Conservation (phyloP, 2,329 filamentous ascomycete genomes). For the Phaeophleospora eucalypticola region DNA sequence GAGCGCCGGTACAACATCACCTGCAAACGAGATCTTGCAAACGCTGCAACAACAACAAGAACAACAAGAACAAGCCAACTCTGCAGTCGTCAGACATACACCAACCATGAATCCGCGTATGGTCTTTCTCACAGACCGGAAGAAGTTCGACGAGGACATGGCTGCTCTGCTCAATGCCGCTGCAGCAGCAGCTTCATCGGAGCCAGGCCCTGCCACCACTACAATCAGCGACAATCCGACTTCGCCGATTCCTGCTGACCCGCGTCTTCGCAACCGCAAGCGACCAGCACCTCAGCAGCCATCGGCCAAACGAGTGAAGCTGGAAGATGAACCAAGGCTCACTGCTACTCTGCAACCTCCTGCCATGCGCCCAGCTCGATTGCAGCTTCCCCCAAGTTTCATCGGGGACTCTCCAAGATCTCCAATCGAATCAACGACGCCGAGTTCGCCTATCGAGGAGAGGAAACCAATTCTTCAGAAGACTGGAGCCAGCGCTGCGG, state of each 20-base stretch:
- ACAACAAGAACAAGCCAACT: neutral
- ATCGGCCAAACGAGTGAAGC: neutral
- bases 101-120: constrained; percentile 10
- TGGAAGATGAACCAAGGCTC: no score
- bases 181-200: constrained; percentile 7
- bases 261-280: constrained; percentile 4
- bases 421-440: neutral
- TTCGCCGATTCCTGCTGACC: constrained; percentile 8
- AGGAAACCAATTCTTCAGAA: neutral
- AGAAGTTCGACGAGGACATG: constrained; percentile 13
- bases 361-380: no score
- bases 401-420: neutral
- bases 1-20: neutral
- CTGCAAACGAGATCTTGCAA: constrained; percentile 1
- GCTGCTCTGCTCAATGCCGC: constrained; percentile 11
- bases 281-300: neutral
- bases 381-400: no score
- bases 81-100: neutral
- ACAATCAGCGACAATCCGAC: constrained; percentile 2
- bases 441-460: neutral
- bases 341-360: no score
- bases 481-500: neutral
- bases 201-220: neutral
- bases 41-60: neutral
- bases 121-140: constrained; percentile 9